Conservation (phyloP, 192 early-diverging fungal species). For the Phlyctochytrium planicorne region DNA sequence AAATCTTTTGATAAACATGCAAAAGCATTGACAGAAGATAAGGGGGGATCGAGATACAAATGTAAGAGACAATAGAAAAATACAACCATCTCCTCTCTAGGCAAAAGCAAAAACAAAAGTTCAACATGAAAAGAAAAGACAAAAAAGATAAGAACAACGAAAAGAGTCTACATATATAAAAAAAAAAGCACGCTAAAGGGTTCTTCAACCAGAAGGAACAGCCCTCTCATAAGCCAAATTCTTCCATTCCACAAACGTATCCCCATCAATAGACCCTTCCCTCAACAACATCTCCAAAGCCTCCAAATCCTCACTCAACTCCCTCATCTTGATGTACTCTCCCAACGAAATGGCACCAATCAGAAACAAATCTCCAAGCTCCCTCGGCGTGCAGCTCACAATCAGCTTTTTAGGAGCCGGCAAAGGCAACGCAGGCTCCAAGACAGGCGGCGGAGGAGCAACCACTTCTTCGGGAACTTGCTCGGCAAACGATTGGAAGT, state of each 20-base stretch:
- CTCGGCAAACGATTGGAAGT: background rate
- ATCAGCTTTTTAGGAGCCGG: background rate
- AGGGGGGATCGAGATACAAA: no score
- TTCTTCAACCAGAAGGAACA: background rate
- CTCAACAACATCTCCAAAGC: background rate
- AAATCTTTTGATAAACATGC: no score
- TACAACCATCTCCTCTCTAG: no score
- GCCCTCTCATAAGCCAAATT: background rate
- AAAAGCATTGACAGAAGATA: no score
- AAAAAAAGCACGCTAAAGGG: background rate
- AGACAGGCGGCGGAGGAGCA: background rate
- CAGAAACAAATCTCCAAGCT: background rate
- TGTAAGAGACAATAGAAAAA: no score
- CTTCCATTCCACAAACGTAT: background rate
- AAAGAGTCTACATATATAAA: background rate
- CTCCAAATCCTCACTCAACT: background rate
- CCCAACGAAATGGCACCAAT: background rate
- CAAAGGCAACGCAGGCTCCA: background rate
- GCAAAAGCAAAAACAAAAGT: no score
- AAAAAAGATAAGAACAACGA: background rate
- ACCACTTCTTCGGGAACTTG: background rate
- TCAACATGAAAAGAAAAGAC: no score
- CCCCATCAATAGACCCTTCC: background rate
- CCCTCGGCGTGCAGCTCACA: background rate
- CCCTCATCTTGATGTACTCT: background rate